Evolutionary conservation across 108 stramenopile species (phyloP).

Genomic region (Skeletonema potamos): DNA sequence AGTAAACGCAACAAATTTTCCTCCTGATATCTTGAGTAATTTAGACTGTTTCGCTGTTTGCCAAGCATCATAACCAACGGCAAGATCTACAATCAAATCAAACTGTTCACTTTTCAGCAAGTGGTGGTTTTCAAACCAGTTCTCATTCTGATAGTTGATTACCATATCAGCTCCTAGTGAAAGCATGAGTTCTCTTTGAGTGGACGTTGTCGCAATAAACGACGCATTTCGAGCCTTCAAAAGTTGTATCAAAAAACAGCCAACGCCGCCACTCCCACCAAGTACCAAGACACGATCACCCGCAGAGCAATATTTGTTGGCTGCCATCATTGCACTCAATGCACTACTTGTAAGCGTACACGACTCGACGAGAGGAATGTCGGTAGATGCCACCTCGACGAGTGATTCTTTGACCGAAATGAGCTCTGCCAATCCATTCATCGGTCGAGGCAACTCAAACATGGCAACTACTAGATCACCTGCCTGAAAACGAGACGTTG

Average conservation of each 20-base stretch:
- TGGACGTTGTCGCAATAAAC: constrained; percentile 47
- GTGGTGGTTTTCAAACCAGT: constrained; percentile 54
- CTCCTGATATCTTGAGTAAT: constrained; percentile 39
- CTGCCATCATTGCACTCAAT: constrained; percentile 26
- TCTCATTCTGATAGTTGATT: constrained; percentile 48
- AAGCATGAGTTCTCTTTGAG: constrained; percentile 31
- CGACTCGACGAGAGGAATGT: constrained; percentile 12
- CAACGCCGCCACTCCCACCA: constrained; percentile 62
- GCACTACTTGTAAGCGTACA: constrained; percentile 23
- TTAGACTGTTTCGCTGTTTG: constrained; percentile 25
- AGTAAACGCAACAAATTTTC: constrained; percentile 38
- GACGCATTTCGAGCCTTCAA: constrained; percentile 36
- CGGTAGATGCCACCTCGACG: constrained; percentile 29
- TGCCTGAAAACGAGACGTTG: constrained; percentile 31
- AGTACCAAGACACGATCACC: constrained; percentile 54
- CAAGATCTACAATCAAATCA: constrained; percentile 54
- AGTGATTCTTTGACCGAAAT: constrained; percentile 27
- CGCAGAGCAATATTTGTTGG: constrained; percentile 23
- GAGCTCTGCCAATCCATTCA: constrained; percentile 54
- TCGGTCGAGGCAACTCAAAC: constrained; percentile 45
- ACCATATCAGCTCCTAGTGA: constrained; percentile 54
- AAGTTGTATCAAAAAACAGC: constrained; percentile 44
- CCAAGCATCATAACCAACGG: constrained; percentile 48
- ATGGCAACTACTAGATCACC: constrained; percentile 41
- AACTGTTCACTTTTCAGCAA: constrained; percentile 26